Evolutionary conservation across 2,329 filamentous ascomycete genomes (phyloP).

Genomic region (Curvularia verruculosa): DNA sequence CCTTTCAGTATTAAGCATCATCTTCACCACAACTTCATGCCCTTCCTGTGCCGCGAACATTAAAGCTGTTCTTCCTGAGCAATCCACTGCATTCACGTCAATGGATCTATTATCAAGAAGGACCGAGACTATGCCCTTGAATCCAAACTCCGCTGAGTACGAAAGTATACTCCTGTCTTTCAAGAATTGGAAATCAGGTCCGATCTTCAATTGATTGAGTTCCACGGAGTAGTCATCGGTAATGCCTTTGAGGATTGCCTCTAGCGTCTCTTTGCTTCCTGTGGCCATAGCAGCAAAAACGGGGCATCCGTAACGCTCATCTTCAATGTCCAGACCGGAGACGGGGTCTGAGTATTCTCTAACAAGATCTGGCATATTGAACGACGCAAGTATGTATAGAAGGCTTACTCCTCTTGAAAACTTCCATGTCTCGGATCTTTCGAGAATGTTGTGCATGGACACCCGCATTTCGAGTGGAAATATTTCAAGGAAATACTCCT

Average conservation of each 20-base stretch:
- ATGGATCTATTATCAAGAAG: background rate
- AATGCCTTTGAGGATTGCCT: background rate
- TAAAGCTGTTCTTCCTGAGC: background rate
- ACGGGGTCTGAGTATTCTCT: conserved; percentile 13
- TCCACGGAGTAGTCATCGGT: background rate
- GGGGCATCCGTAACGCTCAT: conserved; percentile 43
- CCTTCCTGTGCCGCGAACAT: background rate
- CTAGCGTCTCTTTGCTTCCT: background rate
- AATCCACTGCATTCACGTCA: background rate
- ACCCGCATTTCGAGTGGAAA: conserved; percentile 43
- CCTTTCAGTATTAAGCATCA: background rate
- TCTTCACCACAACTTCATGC: background rate
- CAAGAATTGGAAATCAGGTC: conserved; percentile 1
- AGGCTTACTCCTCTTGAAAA: conserved; percentile 19
- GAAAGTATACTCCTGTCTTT: background rate
- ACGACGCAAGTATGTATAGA: conserved; percentile 28
- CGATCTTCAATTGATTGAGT: conserved; percentile 1
- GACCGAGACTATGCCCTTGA: background rate
- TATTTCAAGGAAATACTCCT: conserved; percentile 19
- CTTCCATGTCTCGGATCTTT: conserved; percentile 30
- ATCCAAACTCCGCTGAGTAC: background rate
- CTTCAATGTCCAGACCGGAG: conserved; percentile 29
- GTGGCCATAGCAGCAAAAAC: conserved; percentile 42
- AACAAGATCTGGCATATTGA: conserved; percentile 37
- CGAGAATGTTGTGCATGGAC: conserved; percentile 40